These are phyloP conservation scores for Boletus sp. DNA, from an alignment of 768 basidiomycete genomes.

Conservation along the genomic window DNA sequence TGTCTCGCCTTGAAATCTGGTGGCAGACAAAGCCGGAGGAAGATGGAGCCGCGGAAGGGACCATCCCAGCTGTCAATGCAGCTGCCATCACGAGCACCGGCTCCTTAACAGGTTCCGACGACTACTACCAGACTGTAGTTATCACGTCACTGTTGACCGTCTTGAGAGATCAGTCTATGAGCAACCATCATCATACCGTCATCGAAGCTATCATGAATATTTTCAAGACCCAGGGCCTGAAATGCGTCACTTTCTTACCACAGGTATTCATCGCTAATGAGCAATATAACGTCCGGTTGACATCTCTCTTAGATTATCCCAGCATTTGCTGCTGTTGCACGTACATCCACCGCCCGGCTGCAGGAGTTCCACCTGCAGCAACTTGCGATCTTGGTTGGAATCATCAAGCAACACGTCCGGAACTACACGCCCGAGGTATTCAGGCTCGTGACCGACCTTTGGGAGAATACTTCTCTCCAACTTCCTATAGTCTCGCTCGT, in stretches of 20 bases:
- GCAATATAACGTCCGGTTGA: constrained; percentile 6
- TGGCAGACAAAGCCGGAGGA: constrained; percentile 58
- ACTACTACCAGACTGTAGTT: constrained; percentile 96
- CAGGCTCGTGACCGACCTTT: constrained; percentile 81
- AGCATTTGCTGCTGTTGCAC: constrained; percentile 86
- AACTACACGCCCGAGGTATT: constrained; percentile 88
- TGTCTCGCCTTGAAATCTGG: constrained; percentile 5
- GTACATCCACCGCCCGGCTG: constrained; percentile 72
- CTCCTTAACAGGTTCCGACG: constrained; percentile 70
- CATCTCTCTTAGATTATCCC: constrained; percentile 71
- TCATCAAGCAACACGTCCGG: constrained; percentile 96
- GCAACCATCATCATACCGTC: constrained; percentile 84
- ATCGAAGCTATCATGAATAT: constrained; percentile 99
- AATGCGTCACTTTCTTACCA: constrained; percentile 92
- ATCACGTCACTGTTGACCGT: constrained; percentile 85
- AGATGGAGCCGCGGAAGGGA: constrained; percentile 57
- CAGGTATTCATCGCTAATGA: constrained; percentile 50
- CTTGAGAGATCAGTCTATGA: constrained; percentile 84
- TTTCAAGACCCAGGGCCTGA: constrained; percentile 95
- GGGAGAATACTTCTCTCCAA: constrained; percentile 82
- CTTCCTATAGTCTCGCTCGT: constrained; percentile 89
- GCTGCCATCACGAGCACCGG: constrained; percentile 64
- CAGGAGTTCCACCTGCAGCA: constrained; percentile 96
- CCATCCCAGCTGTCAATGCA: constrained; percentile 59
- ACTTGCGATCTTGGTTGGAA: constrained; percentile 89